Evolutionary conservation across 768 basidiomycete genomes (phyloP), one percentile per base, ranked within the genome.

Genomic region (Russula dissimulans): DNA sequence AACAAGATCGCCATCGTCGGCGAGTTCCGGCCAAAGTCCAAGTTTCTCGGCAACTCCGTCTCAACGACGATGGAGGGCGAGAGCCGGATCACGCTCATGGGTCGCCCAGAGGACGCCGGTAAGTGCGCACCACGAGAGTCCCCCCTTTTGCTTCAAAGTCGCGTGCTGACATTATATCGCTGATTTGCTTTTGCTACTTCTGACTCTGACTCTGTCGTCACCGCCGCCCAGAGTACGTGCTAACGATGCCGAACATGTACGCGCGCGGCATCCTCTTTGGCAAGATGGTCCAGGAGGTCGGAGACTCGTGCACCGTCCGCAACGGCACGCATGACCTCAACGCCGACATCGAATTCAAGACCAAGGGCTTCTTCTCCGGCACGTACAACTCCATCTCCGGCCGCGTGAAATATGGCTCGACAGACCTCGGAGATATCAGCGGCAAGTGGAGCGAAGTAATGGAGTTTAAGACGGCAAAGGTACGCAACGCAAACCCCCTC

Each of bases 241-340:
- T 93, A 66, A 86, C 90, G 60, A 97, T 99, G 95, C 97, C 97
- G 34, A 98, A 97, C 77, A 97, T 97, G 88, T 95, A 91, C 69
- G 90, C 88, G 49, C 80, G 90, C 41, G 91, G 91, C 8, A 90
- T 91, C 65, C 74, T 91, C 45, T 92, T 89, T 72, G 89, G 89
- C 10, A 91, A 90, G 79, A 95, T 99, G 94, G 87, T 97, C 31
- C 78, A 95, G 54, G 97, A 99, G 75, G 78, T 99, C 22, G 95
- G 95, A 5, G 97, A 98, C 72, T 81, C 83, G 38, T 93, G 91
- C 66, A 80, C 77, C 8, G 91, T 92, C 59, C 85, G 83, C 76
- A 94, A 93, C 75, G 86, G 89, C 68, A 84, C 83, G 67, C 82
- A 83, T 46, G 84, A 83, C 18, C 71, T 91, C 63, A 74, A 71